phyloP scores from a whole-genome alignment of 164 flowering plant genomes.

The Aristolochia fimbriata region DNA sequence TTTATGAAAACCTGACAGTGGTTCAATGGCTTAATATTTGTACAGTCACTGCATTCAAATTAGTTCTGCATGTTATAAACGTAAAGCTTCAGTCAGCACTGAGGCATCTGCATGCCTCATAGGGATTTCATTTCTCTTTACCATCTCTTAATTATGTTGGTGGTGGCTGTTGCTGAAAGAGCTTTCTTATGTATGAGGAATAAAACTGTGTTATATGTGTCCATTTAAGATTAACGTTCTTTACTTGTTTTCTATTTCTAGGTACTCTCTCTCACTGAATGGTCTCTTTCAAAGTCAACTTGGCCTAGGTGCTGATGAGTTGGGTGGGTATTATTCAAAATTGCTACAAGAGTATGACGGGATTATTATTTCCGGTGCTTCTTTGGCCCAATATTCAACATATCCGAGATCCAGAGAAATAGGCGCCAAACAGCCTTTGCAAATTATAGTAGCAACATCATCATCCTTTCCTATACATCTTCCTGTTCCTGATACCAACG shows the following conservation, averaged over 20 bases:
- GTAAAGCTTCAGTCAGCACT: too few species aligned
- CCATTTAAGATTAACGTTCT: background rate
- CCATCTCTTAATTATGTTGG: too few species aligned
- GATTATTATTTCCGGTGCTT: conserved; percentile 38
- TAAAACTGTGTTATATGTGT: background rate
- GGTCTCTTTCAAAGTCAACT: conserved; percentile 46
- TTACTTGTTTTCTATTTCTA: conserved; percentile 10
- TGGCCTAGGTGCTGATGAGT: conserved; percentile 41
- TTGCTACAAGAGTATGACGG: conserved; percentile 74
- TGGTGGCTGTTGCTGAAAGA: too few species aligned
- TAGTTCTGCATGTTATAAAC: too few species aligned
- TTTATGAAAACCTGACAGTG: too few species aligned
- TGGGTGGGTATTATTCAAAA: conserved; percentile 71
- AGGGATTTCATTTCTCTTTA: too few species aligned
- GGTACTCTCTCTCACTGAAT: conserved; percentile 71
- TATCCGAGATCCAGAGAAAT: conserved; percentile 48
- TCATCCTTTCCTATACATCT: conserved; percentile 18
- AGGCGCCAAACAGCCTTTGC: conserved; percentile 67
- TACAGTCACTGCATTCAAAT: too few species aligned
- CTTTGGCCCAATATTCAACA: conserved; percentile 16
- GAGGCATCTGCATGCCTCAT: too few species aligned
- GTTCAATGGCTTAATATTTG: too few species aligned
- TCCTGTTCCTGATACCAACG: conserved; percentile 12
- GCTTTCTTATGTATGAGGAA: background rate
- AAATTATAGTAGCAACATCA: conserved; percentile 32